Evolutionary conservation across 345 rosid genomes (phyloP).

Genomic region (Gynandropsis gynandra): DNA sequence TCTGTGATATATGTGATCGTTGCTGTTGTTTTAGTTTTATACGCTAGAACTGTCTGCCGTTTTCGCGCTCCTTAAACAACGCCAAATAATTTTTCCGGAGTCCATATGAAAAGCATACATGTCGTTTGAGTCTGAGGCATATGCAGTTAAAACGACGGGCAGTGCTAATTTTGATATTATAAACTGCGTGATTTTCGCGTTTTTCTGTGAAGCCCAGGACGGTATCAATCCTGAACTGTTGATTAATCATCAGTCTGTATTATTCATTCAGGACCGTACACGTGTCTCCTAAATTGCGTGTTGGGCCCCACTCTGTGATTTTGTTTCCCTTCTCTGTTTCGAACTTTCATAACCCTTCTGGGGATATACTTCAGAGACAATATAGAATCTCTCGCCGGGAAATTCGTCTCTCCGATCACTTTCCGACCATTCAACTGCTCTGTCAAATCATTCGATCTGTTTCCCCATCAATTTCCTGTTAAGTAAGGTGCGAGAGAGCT

Average conservation of each 20-base stretch:
- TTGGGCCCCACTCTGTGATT: neutral
- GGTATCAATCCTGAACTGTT: no score
- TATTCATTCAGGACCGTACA: conserved; percentile 13
- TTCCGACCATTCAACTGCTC: neutral
- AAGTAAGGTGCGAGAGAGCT: conserved; percentile 4
- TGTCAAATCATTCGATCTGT: neutral
- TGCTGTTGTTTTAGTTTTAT: no score
- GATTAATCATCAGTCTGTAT: neutral
- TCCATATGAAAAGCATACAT: no score
- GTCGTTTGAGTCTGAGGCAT: no score
- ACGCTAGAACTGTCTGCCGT: no score
- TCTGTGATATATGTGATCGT: no score
- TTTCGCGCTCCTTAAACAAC: no score
- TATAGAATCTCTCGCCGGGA: conserved; percentile 8
- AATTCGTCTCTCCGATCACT: conserved; percentile 13
- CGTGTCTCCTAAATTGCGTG: conserved; percentile 20
- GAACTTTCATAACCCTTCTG: conserved; percentile 9
- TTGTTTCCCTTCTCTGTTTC: neutral
- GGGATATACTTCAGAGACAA: conserved; percentile 4
- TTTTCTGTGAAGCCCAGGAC: no score
- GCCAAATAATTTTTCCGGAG: no score
- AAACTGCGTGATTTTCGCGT: no score
- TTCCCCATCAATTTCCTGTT: neutral
- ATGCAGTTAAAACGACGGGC: neutral
- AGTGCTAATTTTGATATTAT: neutral